A percentile compares a stretch with the other conserved stretches of the same genome.
Conservation (phyloP, 352 stramenopile genomes). For the Albugo candida region DNA sequence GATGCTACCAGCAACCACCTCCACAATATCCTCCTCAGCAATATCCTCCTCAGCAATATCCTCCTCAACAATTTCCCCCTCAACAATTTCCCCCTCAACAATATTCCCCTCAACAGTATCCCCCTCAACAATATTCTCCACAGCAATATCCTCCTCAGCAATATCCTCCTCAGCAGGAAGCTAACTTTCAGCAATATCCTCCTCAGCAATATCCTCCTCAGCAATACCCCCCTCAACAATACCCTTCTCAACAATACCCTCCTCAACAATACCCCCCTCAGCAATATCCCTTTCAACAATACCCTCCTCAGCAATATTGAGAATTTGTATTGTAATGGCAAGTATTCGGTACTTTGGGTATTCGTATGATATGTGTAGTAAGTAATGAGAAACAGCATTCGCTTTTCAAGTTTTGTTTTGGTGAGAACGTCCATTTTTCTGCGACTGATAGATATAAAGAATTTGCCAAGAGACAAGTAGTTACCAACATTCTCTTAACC, state of each 20-base stretch:
- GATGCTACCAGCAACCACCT: slow-evolving; percentile 5
- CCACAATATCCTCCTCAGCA: slow-evolving; percentile 11
- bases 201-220: slow-evolving; percentile 5
- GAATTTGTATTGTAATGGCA: too few species aligned
- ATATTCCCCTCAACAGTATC: slow-evolving; percentile 11
- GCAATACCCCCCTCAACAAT: slow-evolving; percentile 5
- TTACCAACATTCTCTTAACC: too few species aligned
- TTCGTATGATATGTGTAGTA: too few species aligned
- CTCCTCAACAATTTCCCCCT: slow-evolving; percentile 6
- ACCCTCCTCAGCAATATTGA: slow-evolving; percentile 4
- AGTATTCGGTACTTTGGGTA: too few species aligned
- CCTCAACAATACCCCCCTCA: slow-evolving; percentile 7
- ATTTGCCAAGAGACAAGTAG: too few species aligned
- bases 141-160: slow-evolving; percentile 14
- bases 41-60: slow-evolving; percentile 8
- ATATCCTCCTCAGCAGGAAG: slow-evolving; percentile 11
- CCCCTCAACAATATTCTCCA: slow-evolving; percentile 4
- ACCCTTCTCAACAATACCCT: slow-evolving; percentile 5
- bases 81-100: slow-evolving; percentile 2
- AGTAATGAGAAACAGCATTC: too few species aligned
- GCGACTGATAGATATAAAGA: too few species aligned
- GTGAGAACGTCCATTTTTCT: too few species aligned
- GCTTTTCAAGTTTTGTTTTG: too few species aligned
- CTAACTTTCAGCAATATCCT: slow-evolving; percentile 13
- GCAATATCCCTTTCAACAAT: slow-evolving; percentile 3